These are phyloP conservation scores for Sugiyamaella qingdaonensis DNA, from an alignment of 805 yeast genomes.

Conservation along the genomic window DNA sequence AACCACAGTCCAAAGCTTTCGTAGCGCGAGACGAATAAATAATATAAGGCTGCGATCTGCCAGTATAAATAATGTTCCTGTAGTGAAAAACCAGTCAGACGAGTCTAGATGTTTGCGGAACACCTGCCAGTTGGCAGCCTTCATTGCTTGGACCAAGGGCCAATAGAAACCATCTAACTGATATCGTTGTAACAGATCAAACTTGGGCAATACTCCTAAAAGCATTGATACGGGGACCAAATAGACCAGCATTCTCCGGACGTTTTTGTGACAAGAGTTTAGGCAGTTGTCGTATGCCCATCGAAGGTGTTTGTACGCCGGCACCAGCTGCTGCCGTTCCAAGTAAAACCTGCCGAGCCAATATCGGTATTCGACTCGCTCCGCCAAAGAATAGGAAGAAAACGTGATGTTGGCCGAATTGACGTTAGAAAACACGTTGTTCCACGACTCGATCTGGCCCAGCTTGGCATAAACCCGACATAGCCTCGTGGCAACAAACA, in stretches of 20 bases:
- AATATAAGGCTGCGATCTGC: constrained; percentile 27
- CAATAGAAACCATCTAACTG: constrained; percentile 36
- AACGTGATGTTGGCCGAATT: constrained; percentile 45
- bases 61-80: constrained; percentile 28
- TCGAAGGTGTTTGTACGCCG: constrained; percentile 50
- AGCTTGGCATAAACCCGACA: constrained; percentile 52
- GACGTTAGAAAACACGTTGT: constrained; percentile 54
- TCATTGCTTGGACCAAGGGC: constrained; percentile 37
- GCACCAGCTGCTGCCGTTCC: constrained; percentile 47
- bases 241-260: constrained; percentile 42
- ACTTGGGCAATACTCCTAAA: constrained; percentile 50
- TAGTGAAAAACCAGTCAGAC: constrained; percentile 26
- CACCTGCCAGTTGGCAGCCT: constrained; percentile 40
- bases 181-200: constrained; percentile 25
- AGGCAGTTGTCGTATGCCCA: constrained; percentile 49
- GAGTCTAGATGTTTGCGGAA: constrained; percentile 34
- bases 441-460: constrained; percentile 32
- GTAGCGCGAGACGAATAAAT: constrained; percentile 29
- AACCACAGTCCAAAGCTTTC: constrained; percentile 14
- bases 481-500: constrained; percentile 50
- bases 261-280: constrained; percentile 30
- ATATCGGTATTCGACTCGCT: constrained; percentile 54
- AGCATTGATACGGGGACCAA: constrained; percentile 51
- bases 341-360: constrained; percentile 54
- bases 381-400: constrained; percentile 39